Conservation (phyloP, 352 stramenopile genomes). For the Achlya hypogyna region DNA sequence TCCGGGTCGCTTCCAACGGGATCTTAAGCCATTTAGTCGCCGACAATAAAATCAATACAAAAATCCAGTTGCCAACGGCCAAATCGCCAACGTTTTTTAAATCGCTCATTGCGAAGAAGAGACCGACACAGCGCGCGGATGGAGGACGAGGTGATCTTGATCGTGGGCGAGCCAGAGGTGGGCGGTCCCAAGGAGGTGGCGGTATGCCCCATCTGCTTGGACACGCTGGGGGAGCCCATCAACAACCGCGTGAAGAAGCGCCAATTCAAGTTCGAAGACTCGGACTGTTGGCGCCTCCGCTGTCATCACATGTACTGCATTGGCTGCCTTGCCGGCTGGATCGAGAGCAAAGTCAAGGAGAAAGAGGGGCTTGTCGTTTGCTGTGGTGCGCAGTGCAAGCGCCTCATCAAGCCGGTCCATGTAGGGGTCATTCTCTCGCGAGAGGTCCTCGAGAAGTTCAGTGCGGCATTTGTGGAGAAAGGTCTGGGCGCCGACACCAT, state of each 20-base stretch:
- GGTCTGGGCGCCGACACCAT: not conserved
- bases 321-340: constrained; percentile 11
- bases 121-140: not conserved
- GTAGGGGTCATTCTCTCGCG: not conserved
- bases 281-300: not conserved
- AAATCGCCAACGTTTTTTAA: not conserved
- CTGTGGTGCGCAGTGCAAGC: not conserved
- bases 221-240: not conserved
- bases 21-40: no score
- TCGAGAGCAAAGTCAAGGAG: constrained; percentile 2
- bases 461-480: not conserved
- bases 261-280: not conserved
- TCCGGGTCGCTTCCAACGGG: no score
- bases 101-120: not conserved
- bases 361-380: not conserved
- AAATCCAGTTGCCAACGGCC: no score
- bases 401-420: not conserved
- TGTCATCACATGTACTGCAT: constrained; percentile 13
- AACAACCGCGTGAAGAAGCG: not conserved
- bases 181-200: not conserved
- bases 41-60: no score
- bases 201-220: constrained; percentile 5
- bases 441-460: not conserved
- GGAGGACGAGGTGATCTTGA: not conserved
- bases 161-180: not conserved